These are phyloP conservation scores for Fistulina hepatica DNA, from an alignment of 1,284 basidiomycete genomes.

Conservation along the genomic window DNA sequence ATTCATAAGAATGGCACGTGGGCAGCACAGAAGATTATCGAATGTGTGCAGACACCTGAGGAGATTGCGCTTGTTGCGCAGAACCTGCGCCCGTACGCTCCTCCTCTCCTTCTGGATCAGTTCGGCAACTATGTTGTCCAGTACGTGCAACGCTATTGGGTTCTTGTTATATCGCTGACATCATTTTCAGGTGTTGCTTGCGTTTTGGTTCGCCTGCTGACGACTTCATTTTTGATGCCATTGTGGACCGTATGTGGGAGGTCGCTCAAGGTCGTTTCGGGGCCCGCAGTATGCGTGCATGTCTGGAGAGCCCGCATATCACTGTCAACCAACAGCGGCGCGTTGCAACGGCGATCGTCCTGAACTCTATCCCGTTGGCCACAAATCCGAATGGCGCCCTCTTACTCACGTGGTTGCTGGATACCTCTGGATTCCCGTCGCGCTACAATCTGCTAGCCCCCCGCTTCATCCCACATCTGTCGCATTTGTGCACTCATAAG, in stretches of 20 bases:
- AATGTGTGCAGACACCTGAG: slow-evolving; percentile 84
- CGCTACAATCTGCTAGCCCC: slow-evolving; percentile 89
- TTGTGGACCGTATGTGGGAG: slow-evolving; percentile 98
- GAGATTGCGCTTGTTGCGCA: slow-evolving; percentile 80
- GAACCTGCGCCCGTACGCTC: slow-evolving; percentile 84
- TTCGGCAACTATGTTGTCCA: slow-evolving; percentile 99
- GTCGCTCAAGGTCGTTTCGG: slow-evolving; percentile 94
- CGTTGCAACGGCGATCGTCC: slow-evolving; percentile 86
- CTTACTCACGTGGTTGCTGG: slow-evolving; percentile 92
- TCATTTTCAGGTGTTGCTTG: slow-evolving; percentile 63
- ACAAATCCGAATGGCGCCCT: slow-evolving; percentile 97
- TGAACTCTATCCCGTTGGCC: slow-evolving; percentile 95
- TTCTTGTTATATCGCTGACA: slow-evolving; percentile 9
- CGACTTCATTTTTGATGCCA: slow-evolving; percentile 97
- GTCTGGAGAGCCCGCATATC: slow-evolving; percentile 83
- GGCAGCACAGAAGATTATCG: slow-evolving; percentile 99
- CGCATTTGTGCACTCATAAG: slow-evolving; percentile 97
- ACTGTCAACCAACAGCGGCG: slow-evolving; percentile 86
- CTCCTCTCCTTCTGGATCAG: slow-evolving; percentile 89
- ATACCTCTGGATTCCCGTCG: slow-evolving; percentile 87
- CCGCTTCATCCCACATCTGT: slow-evolving; percentile 91
- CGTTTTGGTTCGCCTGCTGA: slow-evolving; percentile 83
- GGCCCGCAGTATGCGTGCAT: slow-evolving; percentile 94
- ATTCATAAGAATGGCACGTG: slow-evolving; percentile 99
- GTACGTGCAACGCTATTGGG: slow-evolving; percentile 34